Percentiles rank a stretch among this genome's conserved stretches.
phyloP scores from a whole-genome alignment of 371 early-diverging fungal species.

The Gilbertella persicaria region DNA sequence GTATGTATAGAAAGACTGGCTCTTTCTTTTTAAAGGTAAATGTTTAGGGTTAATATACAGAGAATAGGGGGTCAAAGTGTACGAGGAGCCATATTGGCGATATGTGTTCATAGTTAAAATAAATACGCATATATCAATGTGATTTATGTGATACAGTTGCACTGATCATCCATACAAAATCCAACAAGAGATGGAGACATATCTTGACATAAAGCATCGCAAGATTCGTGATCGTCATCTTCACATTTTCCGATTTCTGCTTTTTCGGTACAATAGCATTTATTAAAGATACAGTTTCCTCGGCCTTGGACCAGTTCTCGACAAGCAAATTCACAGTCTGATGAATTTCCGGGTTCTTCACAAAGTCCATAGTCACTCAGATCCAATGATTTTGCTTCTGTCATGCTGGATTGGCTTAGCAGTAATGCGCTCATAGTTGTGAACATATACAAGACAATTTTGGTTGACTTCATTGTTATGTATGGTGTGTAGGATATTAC shows the following conservation, averaged over 20 bases:
- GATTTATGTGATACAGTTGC: slow-evolving; percentile 37
- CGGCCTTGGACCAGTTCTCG: slow-evolving; percentile 24
- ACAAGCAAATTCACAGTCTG: slow-evolving; percentile 29
- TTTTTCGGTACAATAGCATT: slow-evolving; percentile 43
- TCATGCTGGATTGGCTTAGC: not conserved
- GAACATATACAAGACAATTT: slow-evolving; percentile 2
- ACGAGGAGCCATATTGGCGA: not conserved
- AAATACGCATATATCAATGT: not conserved
- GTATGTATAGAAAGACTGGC: no score
- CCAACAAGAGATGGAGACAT: slow-evolving; percentile 34
- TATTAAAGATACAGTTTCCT: slow-evolving; percentile 38
- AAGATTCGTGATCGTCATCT: slow-evolving; percentile 43
- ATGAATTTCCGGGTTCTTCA: slow-evolving; percentile 18
- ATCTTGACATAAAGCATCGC: slow-evolving; percentile 44
- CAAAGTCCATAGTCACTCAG: slow-evolving; percentile 24
- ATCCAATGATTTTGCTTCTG: slow-evolving; percentile 15
- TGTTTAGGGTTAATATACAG: no score
- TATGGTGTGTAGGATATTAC: not conserved
- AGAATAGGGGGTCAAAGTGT: no score
- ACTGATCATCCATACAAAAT: slow-evolving; percentile 41
- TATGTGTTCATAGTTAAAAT: not conserved
- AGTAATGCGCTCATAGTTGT: not conserved
- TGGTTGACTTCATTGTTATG: slow-evolving; percentile 2
- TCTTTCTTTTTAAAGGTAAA: no score
- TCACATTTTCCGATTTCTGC: slow-evolving; percentile 34